A percentile compares a stretch with the other conserved stretches of the same genome.
Conservation (phyloP, 164 flowering plant genomes). For the Macadamia integrifolia region DNA sequence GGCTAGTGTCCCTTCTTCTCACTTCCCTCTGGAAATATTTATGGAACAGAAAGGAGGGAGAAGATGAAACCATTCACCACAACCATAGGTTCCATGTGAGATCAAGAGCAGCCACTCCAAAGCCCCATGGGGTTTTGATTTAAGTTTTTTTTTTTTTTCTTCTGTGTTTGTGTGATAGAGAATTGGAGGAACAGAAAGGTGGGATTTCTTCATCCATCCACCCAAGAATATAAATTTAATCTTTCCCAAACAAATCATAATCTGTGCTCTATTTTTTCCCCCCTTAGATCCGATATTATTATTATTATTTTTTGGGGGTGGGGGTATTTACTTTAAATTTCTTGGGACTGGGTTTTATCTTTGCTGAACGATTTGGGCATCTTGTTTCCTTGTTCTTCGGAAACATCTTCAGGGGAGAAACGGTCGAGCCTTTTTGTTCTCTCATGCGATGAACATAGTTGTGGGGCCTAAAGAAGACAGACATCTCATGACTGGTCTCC, state of each 20-base stretch:
- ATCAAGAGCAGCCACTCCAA: no score
- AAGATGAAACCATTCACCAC: no score
- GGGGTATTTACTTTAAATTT: background rate
- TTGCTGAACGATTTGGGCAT: background rate
- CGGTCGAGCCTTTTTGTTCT: slow-evolving; percentile 51
- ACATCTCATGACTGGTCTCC: slow-evolving; percentile 50
- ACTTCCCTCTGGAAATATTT: no score
- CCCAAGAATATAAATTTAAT: no score
- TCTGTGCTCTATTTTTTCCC: background rate
- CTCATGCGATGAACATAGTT: slow-evolving; percentile 49
- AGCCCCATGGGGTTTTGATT: no score
- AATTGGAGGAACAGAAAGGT: background rate
- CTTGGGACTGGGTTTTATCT: background rate
- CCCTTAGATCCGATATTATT: no score
- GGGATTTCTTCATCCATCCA: background rate
- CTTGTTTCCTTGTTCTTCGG: background rate
- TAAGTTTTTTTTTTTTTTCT: no score
- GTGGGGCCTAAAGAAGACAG: slow-evolving; percentile 51
- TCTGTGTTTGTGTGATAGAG: no score
- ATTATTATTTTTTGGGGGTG: background rate
- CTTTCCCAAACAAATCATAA: background rate
- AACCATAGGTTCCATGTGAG: no score
- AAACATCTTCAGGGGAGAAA: slow-evolving; percentile 36
- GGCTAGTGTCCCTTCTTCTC: background rate
- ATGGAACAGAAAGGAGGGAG: no score